Percentiles rank a stretch among this genome's conserved stretches.
phyloP scores from a whole-genome alignment of 2,329 filamentous ascomycete species.

The Botrytis byssoidea region DNA sequence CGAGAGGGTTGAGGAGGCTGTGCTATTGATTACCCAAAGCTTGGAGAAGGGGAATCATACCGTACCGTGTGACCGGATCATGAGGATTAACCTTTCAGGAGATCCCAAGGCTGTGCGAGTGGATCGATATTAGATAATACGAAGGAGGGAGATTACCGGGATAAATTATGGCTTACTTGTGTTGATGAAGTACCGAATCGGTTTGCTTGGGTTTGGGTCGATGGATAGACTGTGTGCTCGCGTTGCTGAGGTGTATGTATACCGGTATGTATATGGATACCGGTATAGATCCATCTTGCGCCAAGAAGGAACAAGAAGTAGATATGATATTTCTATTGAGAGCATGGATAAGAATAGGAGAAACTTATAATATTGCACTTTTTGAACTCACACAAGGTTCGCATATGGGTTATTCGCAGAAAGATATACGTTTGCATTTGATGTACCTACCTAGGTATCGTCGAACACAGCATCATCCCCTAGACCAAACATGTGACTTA shows the following conservation, averaged over 20 bases:
- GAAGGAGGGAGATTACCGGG: not conserved
- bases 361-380: not conserved
- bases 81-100: not conserved
- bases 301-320: not conserved
- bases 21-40: not conserved
- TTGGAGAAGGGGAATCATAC: not conserved
- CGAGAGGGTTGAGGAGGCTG: not conserved
- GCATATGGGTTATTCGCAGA: not conserved
- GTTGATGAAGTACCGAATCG: not conserved
- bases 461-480: not conserved
- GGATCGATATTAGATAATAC: not conserved
- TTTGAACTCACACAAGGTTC: not conserved
- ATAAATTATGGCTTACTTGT: not conserved
- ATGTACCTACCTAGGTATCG: not conserved
- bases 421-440: not conserved
- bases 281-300: not conserved
- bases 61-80: not conserved
- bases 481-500: not conserved
- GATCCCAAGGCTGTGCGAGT: not conserved
- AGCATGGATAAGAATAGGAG: not conserved
- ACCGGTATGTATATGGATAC: not conserved
- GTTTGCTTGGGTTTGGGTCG: not conserved
- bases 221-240: not conserved
- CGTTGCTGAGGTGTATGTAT: not conserved
- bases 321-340: not conserved